Base-by-base conservation (phyloP, 2,329 filamentous ascomycete species). In the Leptosphaerulina australis region DNA sequence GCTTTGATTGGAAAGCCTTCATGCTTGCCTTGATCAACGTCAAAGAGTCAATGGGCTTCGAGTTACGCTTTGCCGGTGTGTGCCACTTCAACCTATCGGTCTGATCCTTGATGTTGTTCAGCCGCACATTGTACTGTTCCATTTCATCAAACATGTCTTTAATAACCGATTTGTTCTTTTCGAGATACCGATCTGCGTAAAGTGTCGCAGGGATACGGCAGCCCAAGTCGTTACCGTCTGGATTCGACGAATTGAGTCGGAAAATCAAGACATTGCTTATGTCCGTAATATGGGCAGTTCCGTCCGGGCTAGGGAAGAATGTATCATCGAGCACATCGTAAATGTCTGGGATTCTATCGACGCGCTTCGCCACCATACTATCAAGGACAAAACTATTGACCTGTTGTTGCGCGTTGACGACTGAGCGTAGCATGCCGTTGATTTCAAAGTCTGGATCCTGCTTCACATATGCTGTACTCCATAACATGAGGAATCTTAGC, bases 111-210 rank as follows among this genome's bases (percentile, higher is more conserved):
- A 79, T 68, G 20, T 63, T 66, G 11, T 53, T 56, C 25, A 69
- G 38, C 28, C 63, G 49, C 14, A 60, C 52, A 39, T 69, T 69
- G 35, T 64, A 66, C 22, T 69, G 53, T 17, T 62, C 63, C 46
- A 74, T 74, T 15, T 76, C 60, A 18, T 61, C 54, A n/a, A 80
- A 77, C 49, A 84, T 76, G 7, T 76, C 72, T 33, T 74, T 74
- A 12, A 80, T 76, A 8, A 75, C 62, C 1, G 74, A 73, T 46
- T 76, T 74, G 50, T 80, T 82, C 53, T 76, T 72, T 38, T 80
- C 74, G 35, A 85, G 71, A 63, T 87, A 87, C 35, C 83, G 78
- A 68, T 87, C 84, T 4, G 81, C 76, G 56, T 83, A 84, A 60
- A 84, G 78, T 1, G 76, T 73, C 1, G 77, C 64, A 3, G 83